These are phyloP conservation scores for Talaromyces adpressus DNA, from an alignment of 495 filamentous ascomycete species.

Conservation along the genomic window DNA sequence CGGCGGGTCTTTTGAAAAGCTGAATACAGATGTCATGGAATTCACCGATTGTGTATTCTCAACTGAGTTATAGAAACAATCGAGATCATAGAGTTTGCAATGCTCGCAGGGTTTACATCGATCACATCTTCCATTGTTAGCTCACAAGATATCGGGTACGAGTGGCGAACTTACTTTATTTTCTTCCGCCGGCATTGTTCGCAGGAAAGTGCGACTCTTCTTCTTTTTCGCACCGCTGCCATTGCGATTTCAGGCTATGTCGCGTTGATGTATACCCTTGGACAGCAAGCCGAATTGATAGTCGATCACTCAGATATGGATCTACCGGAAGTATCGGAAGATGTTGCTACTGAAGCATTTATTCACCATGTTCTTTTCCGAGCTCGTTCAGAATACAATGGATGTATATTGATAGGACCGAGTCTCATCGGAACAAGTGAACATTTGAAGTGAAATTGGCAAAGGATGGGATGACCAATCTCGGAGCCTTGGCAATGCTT, in stretches of 20 bases:
- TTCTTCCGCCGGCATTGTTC: constrained; percentile 26
- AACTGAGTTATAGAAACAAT: constrained; percentile 6
- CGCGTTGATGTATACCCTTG: neutral
- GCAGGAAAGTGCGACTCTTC: constrained; percentile 28
- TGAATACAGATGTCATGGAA: constrained; percentile 4
- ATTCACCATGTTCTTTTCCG: neutral
- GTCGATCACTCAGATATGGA: neutral
- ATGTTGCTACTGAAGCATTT: neutral
- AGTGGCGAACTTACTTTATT: neutral
- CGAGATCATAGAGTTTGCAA: constrained; percentile 18
- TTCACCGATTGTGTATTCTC: neutral
- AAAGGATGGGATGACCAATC: neutral
- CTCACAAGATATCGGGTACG: neutral
- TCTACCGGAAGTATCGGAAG: neutral
- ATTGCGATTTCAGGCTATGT: neutral
- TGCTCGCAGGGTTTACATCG: constrained; percentile 21
- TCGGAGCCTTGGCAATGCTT: neutral
- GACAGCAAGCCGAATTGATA: neutral
- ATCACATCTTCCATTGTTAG: constrained; percentile 24
- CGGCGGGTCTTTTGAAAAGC: neutral
- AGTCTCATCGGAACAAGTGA: neutral
- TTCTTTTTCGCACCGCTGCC: constrained; percentile 12
- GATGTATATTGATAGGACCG: neutral
- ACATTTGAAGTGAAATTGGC: neutral
- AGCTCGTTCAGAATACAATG: neutral